These are phyloP conservation scores for Globisporangium nunn DNA, from an alignment of 352 stramenopile species.

Conservation along the genomic window DNA sequence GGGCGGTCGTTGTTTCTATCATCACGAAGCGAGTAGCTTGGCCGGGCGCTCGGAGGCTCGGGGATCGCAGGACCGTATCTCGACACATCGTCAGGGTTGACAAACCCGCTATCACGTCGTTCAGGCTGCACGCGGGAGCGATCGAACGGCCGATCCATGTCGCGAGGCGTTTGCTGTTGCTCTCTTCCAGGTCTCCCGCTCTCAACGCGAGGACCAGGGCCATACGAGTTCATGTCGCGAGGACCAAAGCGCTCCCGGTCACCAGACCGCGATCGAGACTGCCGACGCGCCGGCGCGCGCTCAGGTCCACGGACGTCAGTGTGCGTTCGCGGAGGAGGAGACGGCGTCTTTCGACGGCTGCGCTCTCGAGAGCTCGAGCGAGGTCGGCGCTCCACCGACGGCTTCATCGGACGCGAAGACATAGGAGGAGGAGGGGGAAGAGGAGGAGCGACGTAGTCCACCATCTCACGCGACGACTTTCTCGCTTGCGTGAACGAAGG, in stretches of 20 bases:
- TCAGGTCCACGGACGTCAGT: constrained; percentile 1
- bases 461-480: not conserved
- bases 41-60: constrained; percentile 3
- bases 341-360: not conserved
- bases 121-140: constrained; percentile 2
- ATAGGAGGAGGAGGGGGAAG: not conserved
- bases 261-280: constrained; percentile 11
- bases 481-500: not conserved
- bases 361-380: constrained; percentile 3
- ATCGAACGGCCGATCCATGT: constrained; percentile 5
- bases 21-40: constrained; percentile 6
- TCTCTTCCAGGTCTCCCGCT: not conserved
- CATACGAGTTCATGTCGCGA: constrained; percentile 9
- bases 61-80: constrained; percentile 9
- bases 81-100: constrained; percentile 4
- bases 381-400: constrained; percentile 1
- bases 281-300: not conserved
- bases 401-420: not conserved
- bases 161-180: not conserved
- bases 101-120: constrained; percentile 8
- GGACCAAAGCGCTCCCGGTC: constrained; percentile 2
- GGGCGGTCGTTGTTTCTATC: constrained; percentile 15
- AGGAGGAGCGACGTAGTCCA: not conserved
- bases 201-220: constrained; percentile 1
- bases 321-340: not conserved